A percentile compares a stretch with the other conserved stretches of the same genome.
These are phyloP conservation scores for Monosporozyma unispora DNA, from an alignment of 805 yeast genomes.

Conservation along the genomic window DNA sequence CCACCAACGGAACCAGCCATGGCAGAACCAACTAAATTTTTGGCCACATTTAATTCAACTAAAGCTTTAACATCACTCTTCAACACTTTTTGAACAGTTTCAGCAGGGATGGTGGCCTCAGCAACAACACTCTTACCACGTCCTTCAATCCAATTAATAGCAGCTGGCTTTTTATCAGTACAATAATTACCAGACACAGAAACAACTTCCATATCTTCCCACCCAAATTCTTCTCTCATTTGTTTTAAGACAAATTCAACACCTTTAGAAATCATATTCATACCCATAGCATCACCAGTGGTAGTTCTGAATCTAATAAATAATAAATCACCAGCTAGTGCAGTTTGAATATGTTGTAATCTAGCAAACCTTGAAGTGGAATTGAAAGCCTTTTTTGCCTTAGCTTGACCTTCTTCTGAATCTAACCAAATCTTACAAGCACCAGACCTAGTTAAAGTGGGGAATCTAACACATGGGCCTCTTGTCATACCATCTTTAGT, in stretches of 20 bases:
- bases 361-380: slow-evolving; percentile 97
- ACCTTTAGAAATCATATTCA: slow-evolving; percentile 99
- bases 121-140: slow-evolving; percentile 98
- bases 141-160: slow-evolving; percentile 98
- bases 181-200: slow-evolving; percentile 97
- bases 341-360: slow-evolving; percentile 82
- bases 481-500: slow-evolving; percentile 99
- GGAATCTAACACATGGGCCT: slow-evolving; percentile 95
- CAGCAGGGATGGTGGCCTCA: slow-evolving; percentile 82
- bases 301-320: slow-evolving; percentile 92
- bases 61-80: slow-evolving; percentile 89
- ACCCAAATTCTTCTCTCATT: slow-evolving; percentile 84
- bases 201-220: slow-evolving; percentile 87
- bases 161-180: slow-evolving; percentile 96
- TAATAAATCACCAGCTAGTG: slow-evolving; percentile 85
- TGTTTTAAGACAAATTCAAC: slow-evolving; percentile 77
- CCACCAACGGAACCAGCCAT: slow-evolving; percentile 99
- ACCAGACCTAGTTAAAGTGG: slow-evolving; percentile 78
- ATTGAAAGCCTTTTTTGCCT: slow-evolving; percentile 81
- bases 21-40: slow-evolving; percentile 92
- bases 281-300: slow-evolving; percentile 99
- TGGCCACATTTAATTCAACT: slow-evolving; percentile 79
- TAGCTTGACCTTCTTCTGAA: slow-evolving; percentile 83
- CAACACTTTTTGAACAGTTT: slow-evolving; percentile 69
- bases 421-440: slow-evolving; percentile 93